Base-by-base conservation (phyloP, 1,139 yeast genomes). In the Saccharomyces pastorianus region DNA sequence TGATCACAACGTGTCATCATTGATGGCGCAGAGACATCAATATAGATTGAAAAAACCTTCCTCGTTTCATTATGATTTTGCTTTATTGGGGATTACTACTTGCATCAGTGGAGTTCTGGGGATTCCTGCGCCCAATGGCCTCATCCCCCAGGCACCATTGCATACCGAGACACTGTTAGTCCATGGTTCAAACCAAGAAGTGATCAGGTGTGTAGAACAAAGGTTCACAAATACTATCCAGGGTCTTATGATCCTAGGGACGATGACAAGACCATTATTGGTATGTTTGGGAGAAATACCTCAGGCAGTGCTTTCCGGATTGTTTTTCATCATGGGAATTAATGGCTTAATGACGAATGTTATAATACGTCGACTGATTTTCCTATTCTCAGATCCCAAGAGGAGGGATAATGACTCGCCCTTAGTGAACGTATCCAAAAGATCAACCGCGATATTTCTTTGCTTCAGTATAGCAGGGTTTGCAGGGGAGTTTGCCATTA, bases 91-190 rank as follows among this genome's bases (percentile, higher is more conserved):
- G 0, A 65, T 88, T 9, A 86, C 93, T 4, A 93, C 98, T 0
- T 95, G 96, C 0, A 68, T 91, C 1, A 77, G 96, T 2, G 98
- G 98, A 0, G 70, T 91, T 0, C 66, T 93, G 11, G 99, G 99
- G 0, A 77, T 93, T 1, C 99, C 98, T 0, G 90, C 97, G 2
- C 98, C 98, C 0, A 93, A 93, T 70, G 99, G 99, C 0, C 74
- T 93, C 41, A 91, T 93, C 47, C 99, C 99, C 0, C 99, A 93
- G 68, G 98, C 98, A 0, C 99, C 98, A 0, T 70, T 93, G 48
- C 99, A 93, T 64, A 90, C 98, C 0, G 80, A 78, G 53, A 83
- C 96, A 0, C 71, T 93, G 41, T 81, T 89, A 47, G 84, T 88
- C 3, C 79, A 77, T 58, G 80, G 80, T 57, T 71, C 71, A 51